These are phyloP conservation scores for Akebia trifoliata DNA, from an alignment of 164 flowering plant species.

Conservation along the genomic window DNA sequence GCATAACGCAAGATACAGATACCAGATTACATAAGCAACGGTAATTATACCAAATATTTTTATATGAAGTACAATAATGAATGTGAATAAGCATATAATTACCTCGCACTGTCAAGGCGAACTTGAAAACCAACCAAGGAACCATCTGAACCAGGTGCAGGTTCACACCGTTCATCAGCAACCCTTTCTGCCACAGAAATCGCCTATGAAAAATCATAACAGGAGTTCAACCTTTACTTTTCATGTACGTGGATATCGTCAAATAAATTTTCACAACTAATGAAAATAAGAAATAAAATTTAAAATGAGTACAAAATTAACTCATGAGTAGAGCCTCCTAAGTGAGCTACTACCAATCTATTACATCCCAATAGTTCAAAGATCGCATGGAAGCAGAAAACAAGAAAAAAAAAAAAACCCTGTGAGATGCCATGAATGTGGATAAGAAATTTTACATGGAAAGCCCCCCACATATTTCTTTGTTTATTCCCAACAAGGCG, in stretches of 20 bases:
- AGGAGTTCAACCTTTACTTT: background rate
- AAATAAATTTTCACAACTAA: too few relatives aligned
- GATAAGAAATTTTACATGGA: too few relatives aligned
- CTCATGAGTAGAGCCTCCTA: too few relatives aligned
- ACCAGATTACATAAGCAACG: background rate
- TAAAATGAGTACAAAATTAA: too few relatives aligned
- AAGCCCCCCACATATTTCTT: too few relatives aligned
- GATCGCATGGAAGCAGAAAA: too few relatives aligned
- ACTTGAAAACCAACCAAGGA: slow-evolving; percentile 97
- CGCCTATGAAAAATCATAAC: slow-evolving; percentile 38
- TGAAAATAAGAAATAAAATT: background rate
- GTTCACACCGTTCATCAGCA: slow-evolving; percentile 86
- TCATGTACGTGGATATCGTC: background rate
- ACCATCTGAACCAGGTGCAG: slow-evolving; percentile 65
- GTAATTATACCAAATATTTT: background rate
- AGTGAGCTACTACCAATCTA: too few relatives aligned
- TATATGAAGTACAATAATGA: background rate
- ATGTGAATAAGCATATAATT: slow-evolving; percentile 3
- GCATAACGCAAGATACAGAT: background rate
- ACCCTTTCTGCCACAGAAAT: slow-evolving; percentile 96
- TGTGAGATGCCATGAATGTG: too few relatives aligned
- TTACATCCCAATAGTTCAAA: too few relatives aligned
- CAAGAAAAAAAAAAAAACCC: too few relatives aligned
- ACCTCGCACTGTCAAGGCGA: slow-evolving; percentile 94
- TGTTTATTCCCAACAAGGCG: too few relatives aligned